Evolutionary conservation across 148 eudicot species (phyloP).

Genomic region (Diospyros kaki): DNA sequence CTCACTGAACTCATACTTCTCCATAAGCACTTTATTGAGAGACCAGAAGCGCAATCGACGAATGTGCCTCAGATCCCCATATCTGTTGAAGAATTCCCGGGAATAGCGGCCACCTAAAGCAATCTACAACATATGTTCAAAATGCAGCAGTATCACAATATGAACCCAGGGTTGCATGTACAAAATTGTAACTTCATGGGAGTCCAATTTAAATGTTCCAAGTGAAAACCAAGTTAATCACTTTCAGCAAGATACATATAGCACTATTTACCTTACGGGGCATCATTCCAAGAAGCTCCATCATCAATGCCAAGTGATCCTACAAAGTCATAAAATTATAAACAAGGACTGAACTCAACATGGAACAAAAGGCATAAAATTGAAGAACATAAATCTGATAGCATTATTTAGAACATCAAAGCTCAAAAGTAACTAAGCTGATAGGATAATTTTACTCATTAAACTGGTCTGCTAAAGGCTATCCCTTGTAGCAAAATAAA

Average conservation of each 20-base stretch:
- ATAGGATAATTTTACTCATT: not conserved
- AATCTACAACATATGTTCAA: constrained; percentile 34
- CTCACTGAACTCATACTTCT: constrained; percentile 70
- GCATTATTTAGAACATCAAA: constrained; percentile 1
- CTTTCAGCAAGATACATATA: not conserved
- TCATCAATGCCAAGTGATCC: constrained; percentile 98
- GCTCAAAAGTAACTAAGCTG: not conserved
- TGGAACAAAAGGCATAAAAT: not conserved
- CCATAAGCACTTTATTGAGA: constrained; percentile 64
- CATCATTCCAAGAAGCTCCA: constrained; percentile 96
- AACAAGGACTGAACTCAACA: constrained; percentile 1
- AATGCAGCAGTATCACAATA: not conserved
- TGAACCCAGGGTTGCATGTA: too few species aligned
- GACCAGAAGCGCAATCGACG: constrained; percentile 81
- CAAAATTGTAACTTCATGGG: too few species aligned
- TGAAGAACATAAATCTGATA: not conserved
- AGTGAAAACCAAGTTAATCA: not conserved
- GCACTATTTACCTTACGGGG: constrained; percentile 69
- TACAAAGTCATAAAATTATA: constrained; percentile 18
- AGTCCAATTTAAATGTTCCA: too few species aligned
- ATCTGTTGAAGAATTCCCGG: constrained; percentile 71
- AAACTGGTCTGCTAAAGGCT: too few species aligned
- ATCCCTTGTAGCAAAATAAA: too few species aligned
- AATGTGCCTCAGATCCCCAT: constrained; percentile 80
- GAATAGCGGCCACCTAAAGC: constrained; percentile 78